Evolutionary conservation across 805 yeast genomes (phyloP).

Genomic region (Yarrowia alimentaria): DNA sequence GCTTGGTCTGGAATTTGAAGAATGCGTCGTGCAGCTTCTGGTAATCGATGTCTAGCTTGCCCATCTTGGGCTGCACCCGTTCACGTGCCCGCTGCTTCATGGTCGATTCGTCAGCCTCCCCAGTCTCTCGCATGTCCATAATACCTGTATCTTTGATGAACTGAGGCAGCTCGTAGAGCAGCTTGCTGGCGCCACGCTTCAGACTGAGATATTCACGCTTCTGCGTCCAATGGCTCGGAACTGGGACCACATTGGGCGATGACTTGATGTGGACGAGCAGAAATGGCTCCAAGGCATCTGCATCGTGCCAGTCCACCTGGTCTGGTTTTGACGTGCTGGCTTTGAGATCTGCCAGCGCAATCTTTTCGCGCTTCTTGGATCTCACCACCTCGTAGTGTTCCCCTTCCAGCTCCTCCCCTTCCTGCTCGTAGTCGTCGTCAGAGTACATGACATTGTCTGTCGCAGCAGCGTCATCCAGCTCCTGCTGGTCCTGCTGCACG

Average conservation of each 20-base stretch:
- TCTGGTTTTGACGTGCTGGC: conserved; percentile 62
- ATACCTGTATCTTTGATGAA: conserved; percentile 82
- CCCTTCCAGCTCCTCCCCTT: conserved; percentile 39
- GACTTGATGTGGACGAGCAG: conserved; percentile 64
- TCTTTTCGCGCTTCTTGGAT: conserved; percentile 51
- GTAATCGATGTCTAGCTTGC: conserved; percentile 81
- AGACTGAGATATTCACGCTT: conserved; percentile 72
- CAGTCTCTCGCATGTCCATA: conserved; percentile 73
- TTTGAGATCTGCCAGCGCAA: conserved; percentile 68
- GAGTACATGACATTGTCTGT: conserved; percentile 17
- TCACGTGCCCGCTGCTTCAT: conserved; percentile 75
- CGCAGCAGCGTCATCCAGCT: background rate
- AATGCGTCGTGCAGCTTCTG: conserved; percentile 80
- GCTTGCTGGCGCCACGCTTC: conserved; percentile 62
- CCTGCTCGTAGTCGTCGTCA: conserved; percentile 17
- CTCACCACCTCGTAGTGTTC: conserved; percentile 45
- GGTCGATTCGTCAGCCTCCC: conserved; percentile 49
- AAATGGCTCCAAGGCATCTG: conserved; percentile 76
- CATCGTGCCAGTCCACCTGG: conserved; percentile 81
- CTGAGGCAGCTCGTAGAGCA: conserved; percentile 74
- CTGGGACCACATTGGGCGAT: conserved; percentile 63
- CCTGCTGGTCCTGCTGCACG: background rate
- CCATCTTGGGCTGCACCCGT: conserved; percentile 85
- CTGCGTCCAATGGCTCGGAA: conserved; percentile 81
- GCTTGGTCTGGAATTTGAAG: conserved; percentile 75